These are phyloP conservation scores for Funneliformis geosporum DNA, from an alignment of 192 early-diverging fungal species.

Conservation along the genomic window DNA sequence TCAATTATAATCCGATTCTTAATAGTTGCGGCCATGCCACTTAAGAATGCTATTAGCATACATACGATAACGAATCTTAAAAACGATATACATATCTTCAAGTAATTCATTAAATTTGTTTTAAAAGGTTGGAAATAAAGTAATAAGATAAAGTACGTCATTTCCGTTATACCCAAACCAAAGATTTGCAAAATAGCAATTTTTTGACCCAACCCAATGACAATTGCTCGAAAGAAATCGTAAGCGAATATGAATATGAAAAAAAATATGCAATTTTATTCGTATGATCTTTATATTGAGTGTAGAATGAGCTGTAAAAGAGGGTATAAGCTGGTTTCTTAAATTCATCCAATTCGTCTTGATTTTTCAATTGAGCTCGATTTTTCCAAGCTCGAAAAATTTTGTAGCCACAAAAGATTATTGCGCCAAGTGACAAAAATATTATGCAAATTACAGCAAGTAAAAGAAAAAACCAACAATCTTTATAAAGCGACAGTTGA, in stretches of 20 bases:
- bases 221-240: conserved; percentile 18
- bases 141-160: conserved; percentile 9
- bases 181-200: neutral
- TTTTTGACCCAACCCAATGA: conserved; percentile 2
- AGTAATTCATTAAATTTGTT: neutral
- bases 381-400: neutral
- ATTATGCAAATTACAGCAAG: conserved; percentile 3
- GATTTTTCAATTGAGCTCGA: too few species aligned
- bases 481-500: conserved; percentile 9
- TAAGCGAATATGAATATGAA: neutral
- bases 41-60: conserved; percentile 5
- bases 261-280: conserved; percentile 2
- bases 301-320: conserved; percentile 11
- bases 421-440: conserved; percentile 9
- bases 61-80: neutral
- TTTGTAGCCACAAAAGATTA: conserved; percentile 9
- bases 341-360: neutral
- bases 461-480: conserved; percentile 12
- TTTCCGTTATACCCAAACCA: neutral
- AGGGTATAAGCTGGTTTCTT: neutral
- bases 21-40: neutral
- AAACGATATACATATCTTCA: conserved; percentile 6
- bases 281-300: neutral
- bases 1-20: neutral
- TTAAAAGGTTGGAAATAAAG: conserved; percentile 6